Conservation (phyloP, 257 asterid genomes). For the Scutellaria galericulata region DNA sequence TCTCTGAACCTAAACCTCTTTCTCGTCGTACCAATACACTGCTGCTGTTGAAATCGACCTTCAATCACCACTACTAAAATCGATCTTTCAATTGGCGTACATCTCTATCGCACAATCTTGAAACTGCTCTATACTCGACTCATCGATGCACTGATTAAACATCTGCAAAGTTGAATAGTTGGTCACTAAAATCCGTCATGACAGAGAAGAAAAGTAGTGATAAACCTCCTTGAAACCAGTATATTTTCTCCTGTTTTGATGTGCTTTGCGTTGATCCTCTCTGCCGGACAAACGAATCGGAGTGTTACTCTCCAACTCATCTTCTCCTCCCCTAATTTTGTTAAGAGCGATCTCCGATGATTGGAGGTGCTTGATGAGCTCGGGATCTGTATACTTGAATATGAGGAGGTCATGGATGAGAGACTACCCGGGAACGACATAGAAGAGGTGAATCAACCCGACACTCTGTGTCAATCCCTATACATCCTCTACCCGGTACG, state of each 20-base stretch:
- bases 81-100: too few relatives aligned
- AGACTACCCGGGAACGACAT: slow-evolving; percentile 75
- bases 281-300: slow-evolving; percentile 56
- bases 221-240: slow-evolving; percentile 64
- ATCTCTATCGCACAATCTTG: too few relatives aligned
- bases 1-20: too few relatives aligned
- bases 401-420: slow-evolving; percentile 67
- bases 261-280: slow-evolving; percentile 67
- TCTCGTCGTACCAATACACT: too few relatives aligned
- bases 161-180: slow-evolving; percentile 53
- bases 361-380: slow-evolving; percentile 73
- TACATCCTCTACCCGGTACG: too few relatives aligned
- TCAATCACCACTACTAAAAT: too few relatives aligned
- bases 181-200: slow-evolving; percentile 90
- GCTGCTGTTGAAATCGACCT: too few relatives aligned
- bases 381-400: slow-evolving; percentile 56
- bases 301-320: slow-evolving; percentile 70
- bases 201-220: slow-evolving; percentile 73
- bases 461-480: too few relatives aligned
- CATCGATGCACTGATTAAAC: too few relatives aligned
- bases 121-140: too few relatives aligned
- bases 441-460: slow-evolving; percentile 70
- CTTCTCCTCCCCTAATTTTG: slow-evolving; percentile 39
- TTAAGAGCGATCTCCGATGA: slow-evolving; percentile 51
- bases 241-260: slow-evolving; percentile 81